Conservation (phyloP, 148 eudicot species). For the Heliosperma pusillum region DNA sequence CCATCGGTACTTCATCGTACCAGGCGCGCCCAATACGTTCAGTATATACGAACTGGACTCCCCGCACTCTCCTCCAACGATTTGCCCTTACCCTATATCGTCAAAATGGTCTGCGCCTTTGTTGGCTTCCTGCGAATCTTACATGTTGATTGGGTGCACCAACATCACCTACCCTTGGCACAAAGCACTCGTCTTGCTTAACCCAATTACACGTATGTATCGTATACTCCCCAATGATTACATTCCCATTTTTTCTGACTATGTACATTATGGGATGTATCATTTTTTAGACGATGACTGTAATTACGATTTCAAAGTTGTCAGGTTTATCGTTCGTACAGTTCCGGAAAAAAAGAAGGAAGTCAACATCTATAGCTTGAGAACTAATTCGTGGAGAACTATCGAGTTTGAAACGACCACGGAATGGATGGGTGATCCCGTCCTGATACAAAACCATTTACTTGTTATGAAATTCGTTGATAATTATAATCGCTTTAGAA, state of each 20-base stretch:
- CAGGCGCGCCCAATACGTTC: too few species aligned
- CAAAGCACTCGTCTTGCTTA: too few species aligned
- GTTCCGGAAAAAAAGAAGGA: not conserved
- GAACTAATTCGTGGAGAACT: not conserved
- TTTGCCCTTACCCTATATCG: not conserved
- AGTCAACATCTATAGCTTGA: not conserved
- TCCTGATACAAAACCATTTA: too few species aligned
- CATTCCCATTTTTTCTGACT: too few species aligned
- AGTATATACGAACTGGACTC: not conserved
- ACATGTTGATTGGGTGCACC: not conserved
- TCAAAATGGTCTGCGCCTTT: not conserved
- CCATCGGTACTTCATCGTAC: too few species aligned
- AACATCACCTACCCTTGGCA: not conserved
- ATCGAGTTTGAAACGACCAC: not conserved
- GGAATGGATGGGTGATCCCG: not conserved
- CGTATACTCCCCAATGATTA: not conserved
- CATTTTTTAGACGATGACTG: not conserved
- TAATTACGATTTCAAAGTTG: not conserved
- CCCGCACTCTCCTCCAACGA: not conserved
- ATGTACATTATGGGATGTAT: not conserved
- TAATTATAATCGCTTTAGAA: too few species aligned
- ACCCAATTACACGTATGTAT: too few species aligned
- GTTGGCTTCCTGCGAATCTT: too few species aligned
- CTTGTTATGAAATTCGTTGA: too few species aligned
- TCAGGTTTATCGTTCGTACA: not conserved